Conservation (phyloP, 1,139 yeast species). For the Yamadazyma aaseri region DNA sequence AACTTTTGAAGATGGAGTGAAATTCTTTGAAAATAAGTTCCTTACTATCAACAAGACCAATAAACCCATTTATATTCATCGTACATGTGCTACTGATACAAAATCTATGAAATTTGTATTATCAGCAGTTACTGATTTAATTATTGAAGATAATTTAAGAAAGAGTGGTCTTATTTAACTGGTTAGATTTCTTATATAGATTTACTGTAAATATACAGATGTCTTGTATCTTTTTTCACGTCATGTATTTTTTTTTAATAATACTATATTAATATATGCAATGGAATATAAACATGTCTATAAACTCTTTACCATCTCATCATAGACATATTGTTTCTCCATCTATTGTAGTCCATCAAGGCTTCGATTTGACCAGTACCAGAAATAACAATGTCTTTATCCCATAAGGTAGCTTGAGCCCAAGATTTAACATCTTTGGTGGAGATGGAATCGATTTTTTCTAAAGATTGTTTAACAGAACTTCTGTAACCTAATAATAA, state of each 20-base stretch:
- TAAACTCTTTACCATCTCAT: slow-evolving; percentile 55
- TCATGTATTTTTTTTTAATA: slow-evolving; percentile 3
- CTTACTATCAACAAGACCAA: slow-evolving; percentile 60
- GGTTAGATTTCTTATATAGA: too few species aligned
- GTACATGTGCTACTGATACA: slow-evolving; percentile 96
- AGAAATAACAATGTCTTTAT: slow-evolving; percentile 77
- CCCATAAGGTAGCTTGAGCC: slow-evolving; percentile 78
- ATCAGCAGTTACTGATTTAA: slow-evolving; percentile 89
- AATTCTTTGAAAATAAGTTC: slow-evolving; percentile 66
- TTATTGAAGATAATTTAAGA: slow-evolving; percentile 78
- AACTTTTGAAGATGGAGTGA: slow-evolving; percentile 63
- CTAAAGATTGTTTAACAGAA: slow-evolving; percentile 58
- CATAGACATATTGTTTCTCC: slow-evolving; percentile 86
- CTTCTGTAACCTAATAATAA: slow-evolving; percentile 62
- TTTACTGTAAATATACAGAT: too few species aligned
- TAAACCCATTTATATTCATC: slow-evolving; percentile 82
- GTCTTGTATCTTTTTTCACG: background rate
- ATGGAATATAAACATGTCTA: slow-evolving; percentile 3
- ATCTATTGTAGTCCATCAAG: slow-evolving; percentile 77
- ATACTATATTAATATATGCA: slow-evolving; percentile 7
- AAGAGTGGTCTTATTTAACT: slow-evolving; percentile 73
- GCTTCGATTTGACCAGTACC: slow-evolving; percentile 86
- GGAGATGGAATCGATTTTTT: slow-evolving; percentile 61
- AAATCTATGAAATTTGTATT: slow-evolving; percentile 84
- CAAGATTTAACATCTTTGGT: slow-evolving; percentile 62